These are phyloP conservation scores for Lentinus tigrinus DNA, from an alignment of 768 basidiomycete species.

Conservation along the genomic window DNA sequence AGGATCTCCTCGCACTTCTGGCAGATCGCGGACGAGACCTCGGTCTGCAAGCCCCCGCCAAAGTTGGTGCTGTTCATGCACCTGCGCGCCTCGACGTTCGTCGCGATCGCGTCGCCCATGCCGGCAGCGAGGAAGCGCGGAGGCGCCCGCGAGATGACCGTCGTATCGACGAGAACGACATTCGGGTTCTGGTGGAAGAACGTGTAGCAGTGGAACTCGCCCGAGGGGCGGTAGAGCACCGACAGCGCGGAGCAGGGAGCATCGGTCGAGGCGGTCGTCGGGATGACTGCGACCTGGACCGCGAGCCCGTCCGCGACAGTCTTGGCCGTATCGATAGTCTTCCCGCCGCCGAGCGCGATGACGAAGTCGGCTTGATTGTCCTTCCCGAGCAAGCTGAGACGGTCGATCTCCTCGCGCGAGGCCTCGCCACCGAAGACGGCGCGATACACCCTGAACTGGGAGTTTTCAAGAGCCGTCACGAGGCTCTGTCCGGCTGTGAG, in stretches of 20 bases:
- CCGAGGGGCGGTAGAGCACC: conserved; percentile 29
- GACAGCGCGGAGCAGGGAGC: conserved; percentile 34
- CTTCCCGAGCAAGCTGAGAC: conserved; percentile 20
- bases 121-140: conserved; percentile 31
- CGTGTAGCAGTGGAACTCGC: conserved; percentile 31
- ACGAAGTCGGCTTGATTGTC: conserved; percentile 26
- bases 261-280: conserved; percentile 33
- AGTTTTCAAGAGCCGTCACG: conserved; percentile 20
- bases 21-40: conserved; percentile 28
- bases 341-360: conserved; percentile 33
- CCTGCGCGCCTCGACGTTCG: conserved; percentile 30
- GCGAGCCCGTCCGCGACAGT: conserved; percentile 27
- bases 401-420: conserved; percentile 27
- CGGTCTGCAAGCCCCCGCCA: conserved; percentile 28
- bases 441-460: conserved; percentile 25
- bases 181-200: conserved; percentile 30
- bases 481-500: conserved; percentile 28
- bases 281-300: conserved; percentile 27
- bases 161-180: conserved; percentile 32
- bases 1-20: conserved; percentile 34
- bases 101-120: conserved; percentile 33
- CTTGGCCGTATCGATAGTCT: conserved; percentile 32
- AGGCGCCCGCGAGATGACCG: conserved; percentile 29
- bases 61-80: conserved; percentile 29
- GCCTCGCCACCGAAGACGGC: conserved; percentile 31